phyloP scores from a whole-genome alignment of 495 filamentous ascomycete species.

The Neurospora tetrasperma region DNA sequence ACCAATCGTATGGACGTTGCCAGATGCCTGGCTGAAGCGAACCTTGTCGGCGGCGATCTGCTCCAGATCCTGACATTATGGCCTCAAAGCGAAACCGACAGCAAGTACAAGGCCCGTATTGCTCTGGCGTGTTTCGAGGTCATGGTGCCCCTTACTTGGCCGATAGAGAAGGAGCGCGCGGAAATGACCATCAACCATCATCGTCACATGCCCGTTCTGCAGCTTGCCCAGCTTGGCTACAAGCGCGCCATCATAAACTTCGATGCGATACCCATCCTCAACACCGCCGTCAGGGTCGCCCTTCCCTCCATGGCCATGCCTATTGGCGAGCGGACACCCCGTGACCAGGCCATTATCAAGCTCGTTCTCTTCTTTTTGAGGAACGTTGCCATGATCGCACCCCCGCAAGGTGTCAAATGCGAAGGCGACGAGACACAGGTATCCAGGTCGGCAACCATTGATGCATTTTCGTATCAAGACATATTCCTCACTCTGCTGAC shows the following conservation, averaged over 20 bases:
- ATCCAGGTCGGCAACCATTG: slow-evolving; percentile 76
- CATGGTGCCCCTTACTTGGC: slow-evolving; percentile 92
- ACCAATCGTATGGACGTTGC: slow-evolving; percentile 92
- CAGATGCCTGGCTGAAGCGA: slow-evolving; percentile 82
- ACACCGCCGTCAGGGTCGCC: slow-evolving; percentile 65
- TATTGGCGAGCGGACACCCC: slow-evolving; percentile 59
- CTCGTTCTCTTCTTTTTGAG: slow-evolving; percentile 79
- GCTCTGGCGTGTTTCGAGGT: slow-evolving; percentile 84
- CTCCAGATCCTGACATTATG: slow-evolving; percentile 79
- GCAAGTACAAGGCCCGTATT: slow-evolving; percentile 58
- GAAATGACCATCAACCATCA: slow-evolving; percentile 90
- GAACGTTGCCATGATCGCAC: slow-evolving; percentile 76
- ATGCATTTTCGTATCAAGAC: slow-evolving; percentile 82
- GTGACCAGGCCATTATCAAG: slow-evolving; percentile 91
- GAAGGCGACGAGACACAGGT: slow-evolving; percentile 77
- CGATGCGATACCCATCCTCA: slow-evolving; percentile 64
- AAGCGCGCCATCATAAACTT: slow-evolving; percentile 80
- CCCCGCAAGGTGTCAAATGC: slow-evolving; percentile 45
- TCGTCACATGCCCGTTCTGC: slow-evolving; percentile 77
- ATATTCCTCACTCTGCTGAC: slow-evolving; percentile 76
- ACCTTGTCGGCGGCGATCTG: slow-evolving; percentile 82
- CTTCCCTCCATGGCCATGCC: slow-evolving; percentile 80
- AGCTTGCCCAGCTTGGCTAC: slow-evolving; percentile 78
- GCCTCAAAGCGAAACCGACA: slow-evolving; percentile 59
- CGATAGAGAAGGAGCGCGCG: slow-evolving; percentile 61